A percentile compares a stretch with the other conserved stretches of the same genome.
Conservation (phyloP, 1,139 yeast genomes). For the Geotrichum fermentans region DNA sequence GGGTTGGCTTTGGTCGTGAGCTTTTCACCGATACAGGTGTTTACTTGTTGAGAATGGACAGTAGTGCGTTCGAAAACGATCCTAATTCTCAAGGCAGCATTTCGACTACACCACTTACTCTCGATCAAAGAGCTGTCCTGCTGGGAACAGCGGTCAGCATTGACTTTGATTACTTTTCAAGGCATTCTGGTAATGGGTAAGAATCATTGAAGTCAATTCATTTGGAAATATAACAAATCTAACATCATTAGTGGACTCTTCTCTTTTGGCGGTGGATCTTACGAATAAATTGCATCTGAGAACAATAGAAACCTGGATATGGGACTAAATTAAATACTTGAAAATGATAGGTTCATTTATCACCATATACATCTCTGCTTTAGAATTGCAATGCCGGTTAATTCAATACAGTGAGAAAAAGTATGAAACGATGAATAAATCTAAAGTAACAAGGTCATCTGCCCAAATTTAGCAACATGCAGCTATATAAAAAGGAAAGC, state of each 20-base stretch:
- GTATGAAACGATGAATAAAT: too few relatives aligned
- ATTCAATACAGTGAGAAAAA: too few relatives aligned
- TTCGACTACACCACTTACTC: constrained; percentile 45
- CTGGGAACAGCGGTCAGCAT: constrained; percentile 85
- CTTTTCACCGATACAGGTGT: constrained; percentile 92
- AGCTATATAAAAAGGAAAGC: too few relatives aligned
- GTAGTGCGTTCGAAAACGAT: constrained; percentile 45
- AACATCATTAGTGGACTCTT: neutral
- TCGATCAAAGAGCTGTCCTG: constrained; percentile 81
- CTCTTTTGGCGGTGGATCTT: constrained; percentile 1
- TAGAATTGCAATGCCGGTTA: too few relatives aligned
- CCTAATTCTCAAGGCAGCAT: constrained; percentile 29
- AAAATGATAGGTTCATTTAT: too few relatives aligned
- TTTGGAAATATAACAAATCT: neutral
- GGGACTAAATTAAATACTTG: too few relatives aligned
- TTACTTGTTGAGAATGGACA: constrained; percentile 79
- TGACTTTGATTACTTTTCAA: constrained; percentile 90
- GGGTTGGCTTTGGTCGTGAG: constrained; percentile 93
- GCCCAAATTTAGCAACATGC: too few relatives aligned
- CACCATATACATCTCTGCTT: too few relatives aligned
- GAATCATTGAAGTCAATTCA: constrained; percentile 4
- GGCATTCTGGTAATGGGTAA: constrained; percentile 63
- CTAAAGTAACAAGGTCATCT: too few relatives aligned
- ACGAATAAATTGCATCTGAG: constrained; percentile 10
- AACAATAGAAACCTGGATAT: too few relatives aligned